A percentile compares a stretch with the other conserved stretches of the same genome.
These are phyloP conservation scores for Backusella liffmaniae DNA, from an alignment of 192 early-diverging fungal genomes.

Conservation along the genomic window DNA sequence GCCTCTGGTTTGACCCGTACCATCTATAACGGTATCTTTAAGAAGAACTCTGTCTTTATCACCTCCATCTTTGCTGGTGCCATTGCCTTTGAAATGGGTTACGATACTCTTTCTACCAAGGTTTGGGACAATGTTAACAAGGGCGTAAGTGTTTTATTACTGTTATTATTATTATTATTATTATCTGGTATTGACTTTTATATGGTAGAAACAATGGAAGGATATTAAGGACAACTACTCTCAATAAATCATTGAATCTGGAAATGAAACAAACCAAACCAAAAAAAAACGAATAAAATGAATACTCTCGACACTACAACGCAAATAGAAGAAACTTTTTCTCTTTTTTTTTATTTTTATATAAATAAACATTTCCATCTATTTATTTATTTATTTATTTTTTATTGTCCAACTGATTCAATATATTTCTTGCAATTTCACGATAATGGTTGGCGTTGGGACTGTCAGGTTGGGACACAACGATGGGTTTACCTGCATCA, in stretches of 20 bases:
- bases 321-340: background rate
- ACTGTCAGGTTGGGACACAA: conserved; percentile 54
- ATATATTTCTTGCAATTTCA: conserved; percentile 46
- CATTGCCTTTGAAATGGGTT: conserved; percentile 71
- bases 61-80: conserved; percentile 65
- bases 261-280: background rate
- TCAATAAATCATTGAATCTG: conserved; percentile 15
- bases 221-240: conserved; percentile 72
- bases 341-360: background rate
- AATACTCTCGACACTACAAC: too few species aligned
- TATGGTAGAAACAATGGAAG: conserved; percentile 78
- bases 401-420: conserved; percentile 16
- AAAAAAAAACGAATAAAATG: background rate
- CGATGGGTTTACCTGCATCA: conserved; percentile 75
- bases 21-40: conserved; percentile 65
- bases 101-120: conserved; percentile 58
- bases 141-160: conserved; percentile 57
- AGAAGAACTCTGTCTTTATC: conserved; percentile 70
- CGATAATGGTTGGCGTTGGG: conserved; percentile 48
- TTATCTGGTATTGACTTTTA: background rate
- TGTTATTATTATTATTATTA: background rate
- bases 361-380: background rate
- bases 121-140: conserved; percentile 75
- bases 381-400: background rate
- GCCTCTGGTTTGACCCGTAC: conserved; percentile 33